Conservation (phyloP, 805 yeast genomes). For the Saturnispora hagleri region DNA sequence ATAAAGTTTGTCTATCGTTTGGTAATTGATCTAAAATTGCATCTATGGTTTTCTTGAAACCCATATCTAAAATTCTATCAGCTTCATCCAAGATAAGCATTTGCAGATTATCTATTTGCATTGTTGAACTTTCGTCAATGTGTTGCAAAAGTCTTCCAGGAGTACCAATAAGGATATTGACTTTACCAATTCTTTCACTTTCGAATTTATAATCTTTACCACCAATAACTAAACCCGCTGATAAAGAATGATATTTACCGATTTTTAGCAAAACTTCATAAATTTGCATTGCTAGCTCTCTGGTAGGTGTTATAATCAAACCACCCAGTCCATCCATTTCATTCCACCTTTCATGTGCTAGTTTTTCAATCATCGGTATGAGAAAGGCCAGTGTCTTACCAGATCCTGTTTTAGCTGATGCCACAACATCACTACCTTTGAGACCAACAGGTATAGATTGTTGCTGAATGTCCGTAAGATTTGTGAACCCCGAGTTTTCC, state of each 20-base stretch:
- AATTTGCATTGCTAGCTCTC: slow-evolving; percentile 86
- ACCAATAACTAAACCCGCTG: slow-evolving; percentile 89
- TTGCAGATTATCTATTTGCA: slow-evolving; percentile 67
- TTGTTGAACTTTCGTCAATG: slow-evolving; percentile 78
- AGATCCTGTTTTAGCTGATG: slow-evolving; percentile 85
- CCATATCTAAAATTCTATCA: slow-evolving; percentile 89
- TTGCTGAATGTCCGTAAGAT: slow-evolving; percentile 79
- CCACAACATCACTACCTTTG: slow-evolving; percentile 71
- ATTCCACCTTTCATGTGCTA: slow-evolving; percentile 64
- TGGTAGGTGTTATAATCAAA: slow-evolving; percentile 79
- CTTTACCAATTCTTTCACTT: slow-evolving; percentile 64
- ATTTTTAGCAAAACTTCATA: slow-evolving; percentile 80
- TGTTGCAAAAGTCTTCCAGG: slow-evolving; percentile 90
- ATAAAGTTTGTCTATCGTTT: slow-evolving; percentile 68
- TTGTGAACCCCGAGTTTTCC: slow-evolving; percentile 65
- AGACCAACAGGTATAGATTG: slow-evolving; percentile 68
- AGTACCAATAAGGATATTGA: slow-evolving; percentile 81
- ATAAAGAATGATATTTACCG: slow-evolving; percentile 64
- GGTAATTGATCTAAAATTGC: slow-evolving; percentile 73
- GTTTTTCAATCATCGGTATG: slow-evolving; percentile 67
- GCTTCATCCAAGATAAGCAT: slow-evolving; percentile 84
- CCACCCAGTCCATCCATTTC: slow-evolving; percentile 87
- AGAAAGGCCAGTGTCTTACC: slow-evolving; percentile 87
- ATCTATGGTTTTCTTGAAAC: slow-evolving; percentile 76
- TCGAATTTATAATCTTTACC: slow-evolving; percentile 84